These are phyloP conservation scores for Aaosphaeria pasadenensis DNA, from an alignment of 2,329 filamentous ascomycete genomes.

Conservation along the genomic window DNA sequence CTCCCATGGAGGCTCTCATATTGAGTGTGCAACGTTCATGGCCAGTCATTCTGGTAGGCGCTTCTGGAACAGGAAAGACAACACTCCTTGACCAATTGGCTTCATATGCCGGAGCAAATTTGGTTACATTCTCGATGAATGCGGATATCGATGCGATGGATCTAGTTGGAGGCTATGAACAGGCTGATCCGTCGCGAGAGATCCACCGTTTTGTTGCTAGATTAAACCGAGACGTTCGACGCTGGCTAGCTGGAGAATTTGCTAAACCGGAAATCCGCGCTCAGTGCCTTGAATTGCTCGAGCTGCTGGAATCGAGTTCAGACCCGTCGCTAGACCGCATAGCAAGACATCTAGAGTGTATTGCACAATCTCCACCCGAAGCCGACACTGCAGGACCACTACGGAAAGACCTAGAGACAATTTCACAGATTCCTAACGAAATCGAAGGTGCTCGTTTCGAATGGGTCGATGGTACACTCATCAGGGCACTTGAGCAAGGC, in stretches of 20 bases:
- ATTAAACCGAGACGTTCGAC: constrained; percentile 53
- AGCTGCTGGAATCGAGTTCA: constrained; percentile 11
- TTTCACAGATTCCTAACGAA: constrained; percentile 53
- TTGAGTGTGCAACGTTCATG: constrained; percentile 82
- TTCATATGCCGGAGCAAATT: constrained; percentile 68
- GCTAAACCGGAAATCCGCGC: constrained; percentile 1
- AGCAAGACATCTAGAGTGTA: background rate
- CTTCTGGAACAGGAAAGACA: constrained; percentile 85
- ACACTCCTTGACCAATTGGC: constrained; percentile 76
- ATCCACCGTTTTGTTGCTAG: constrained; percentile 60
- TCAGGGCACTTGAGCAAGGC: constrained; percentile 80
- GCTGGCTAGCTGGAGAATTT: constrained; percentile 10
- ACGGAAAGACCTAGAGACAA: constrained; percentile 48
- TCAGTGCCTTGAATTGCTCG: constrained; percentile 16
- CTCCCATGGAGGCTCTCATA: constrained; percentile 80
- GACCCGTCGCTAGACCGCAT: background rate
- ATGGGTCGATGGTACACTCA: constrained; percentile 91
- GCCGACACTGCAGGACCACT: constrained; percentile 17
- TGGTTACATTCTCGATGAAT: constrained; percentile 86
- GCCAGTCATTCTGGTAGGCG: constrained; percentile 83
- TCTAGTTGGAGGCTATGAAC: constrained; percentile 93
- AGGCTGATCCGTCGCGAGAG: constrained; percentile 77
- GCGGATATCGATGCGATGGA: constrained; percentile 97
- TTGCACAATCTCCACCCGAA: background rate
- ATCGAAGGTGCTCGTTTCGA: constrained; percentile 81